Evolutionary conservation across 495 filamentous ascomycete species (phyloP), one percentile per base, ranked within the genome.

Genomic region (Penicillium waksmanii): DNA sequence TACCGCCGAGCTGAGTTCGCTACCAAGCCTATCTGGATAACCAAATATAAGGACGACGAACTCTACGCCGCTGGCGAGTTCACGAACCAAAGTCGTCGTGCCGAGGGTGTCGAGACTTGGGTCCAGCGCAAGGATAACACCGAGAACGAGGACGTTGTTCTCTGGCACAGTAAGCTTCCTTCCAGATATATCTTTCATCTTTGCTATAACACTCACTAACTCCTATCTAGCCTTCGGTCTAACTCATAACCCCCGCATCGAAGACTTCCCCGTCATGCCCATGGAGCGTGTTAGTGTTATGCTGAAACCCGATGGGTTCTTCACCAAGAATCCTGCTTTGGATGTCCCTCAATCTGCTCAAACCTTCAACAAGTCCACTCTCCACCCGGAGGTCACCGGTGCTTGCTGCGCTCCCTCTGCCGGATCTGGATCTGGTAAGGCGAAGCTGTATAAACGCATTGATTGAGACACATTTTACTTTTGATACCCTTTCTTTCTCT

Each of bases 61-160:
- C 73, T 96, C 4, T 96, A 85, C 67, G 86, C 93, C 0, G 92
- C 87, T 8, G 93, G 93, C 7, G 83, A 87, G 67, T 96, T 92
- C 72, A 96, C 93, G 3, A 97, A 96, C 67, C 93, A 96, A 76
- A 89, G 85, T 36, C 77, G 83, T 31, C 84, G 84, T 15, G 89
- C 88, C 0, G 66, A 76, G 10, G 84, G 84, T 4, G 82, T 87
- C 5, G 77, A 85, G 38, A 72, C 75, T 0, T 85, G 81, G 80
- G 80, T 82, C 0, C 66, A 71, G 21, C 72, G 84, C 9, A 74
- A 76, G 5, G 84, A 86, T 10, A 67, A 71, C 33, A 81, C 80
- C 10, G 71, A 74, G 21, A 82, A 85, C 51, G 72, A 76, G 15
- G 80, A 86, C 43, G 71, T 85, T n/a, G 82, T 86, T 8, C 70